Conservation (phyloP, 2,329 filamentous ascomycete species). For the Fusarium zealandicum region DNA sequence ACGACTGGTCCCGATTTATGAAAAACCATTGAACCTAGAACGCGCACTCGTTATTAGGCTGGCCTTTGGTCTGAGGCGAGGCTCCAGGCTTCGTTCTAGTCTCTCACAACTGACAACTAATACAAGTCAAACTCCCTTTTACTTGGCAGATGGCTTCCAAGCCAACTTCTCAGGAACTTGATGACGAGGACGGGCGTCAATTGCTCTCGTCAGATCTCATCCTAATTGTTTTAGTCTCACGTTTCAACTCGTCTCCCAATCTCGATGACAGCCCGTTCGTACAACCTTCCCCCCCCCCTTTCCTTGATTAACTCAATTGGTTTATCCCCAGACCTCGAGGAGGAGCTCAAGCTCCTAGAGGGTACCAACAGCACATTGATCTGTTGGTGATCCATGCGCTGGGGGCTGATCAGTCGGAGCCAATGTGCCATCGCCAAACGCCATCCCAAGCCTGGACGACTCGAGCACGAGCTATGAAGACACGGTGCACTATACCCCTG, state of each 20-base stretch:
- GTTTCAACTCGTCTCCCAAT: constrained; percentile 1
- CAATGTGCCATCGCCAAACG: constrained; percentile 3
- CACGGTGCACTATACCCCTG: constrained; percentile 3
- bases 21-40: no score
- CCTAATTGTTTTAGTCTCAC: constrained; percentile 1
- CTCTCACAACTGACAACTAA: no score
- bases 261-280: neutral
- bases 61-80: no score
- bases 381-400: constrained; percentile 2
- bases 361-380: neutral
- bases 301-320: neutral
- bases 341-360: no score
- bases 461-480: constrained; percentile 1
- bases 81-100: neutral
- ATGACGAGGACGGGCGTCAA: neutral
- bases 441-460: constrained; percentile 1
- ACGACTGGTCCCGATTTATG: no score
- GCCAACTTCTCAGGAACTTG: no score
- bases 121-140: no score
- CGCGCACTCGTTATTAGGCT: no score
- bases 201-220: constrained; percentile 3
- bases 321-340: neutral
- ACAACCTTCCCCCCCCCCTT: no score
- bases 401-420: neutral
- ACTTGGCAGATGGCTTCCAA: no score